Evolutionary conservation across 306 rosid genomes (phyloP).

Genomic region (Ziziphus jujuba): DNA sequence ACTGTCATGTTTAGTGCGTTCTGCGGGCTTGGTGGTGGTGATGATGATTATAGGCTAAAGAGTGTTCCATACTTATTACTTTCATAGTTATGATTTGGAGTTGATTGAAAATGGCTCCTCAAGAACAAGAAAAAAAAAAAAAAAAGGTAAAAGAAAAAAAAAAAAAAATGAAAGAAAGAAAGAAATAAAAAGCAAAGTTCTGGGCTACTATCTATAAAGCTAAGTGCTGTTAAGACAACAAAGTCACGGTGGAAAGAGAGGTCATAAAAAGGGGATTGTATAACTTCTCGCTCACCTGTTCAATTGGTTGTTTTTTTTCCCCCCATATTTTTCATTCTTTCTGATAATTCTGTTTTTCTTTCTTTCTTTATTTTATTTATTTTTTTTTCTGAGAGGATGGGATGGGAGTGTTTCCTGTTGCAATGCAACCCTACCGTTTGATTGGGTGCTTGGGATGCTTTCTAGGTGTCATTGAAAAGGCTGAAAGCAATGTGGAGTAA

Average conservation of each 20-base stretch:
- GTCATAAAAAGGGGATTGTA: constrained; percentile 30
- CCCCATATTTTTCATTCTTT: background rate
- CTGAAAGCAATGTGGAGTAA: constrained; percentile 30
- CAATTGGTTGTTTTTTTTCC: constrained; percentile 12
- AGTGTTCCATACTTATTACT: constrained; percentile 26
- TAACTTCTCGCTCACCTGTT: constrained; percentile 22
- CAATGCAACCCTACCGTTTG: constrained; percentile 47
- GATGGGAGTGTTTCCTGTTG: constrained; percentile 22
- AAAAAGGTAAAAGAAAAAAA: constrained; percentile 19
- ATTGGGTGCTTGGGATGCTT: constrained; percentile 49
- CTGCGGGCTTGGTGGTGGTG: constrained; percentile 15
- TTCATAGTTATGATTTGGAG: constrained; percentile 19
- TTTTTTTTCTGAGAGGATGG: background rate
- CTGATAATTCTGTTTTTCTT: constrained; percentile 7
- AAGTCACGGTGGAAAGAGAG: constrained; percentile 28
- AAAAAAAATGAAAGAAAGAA: background rate
- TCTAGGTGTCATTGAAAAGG: constrained; percentile 50
- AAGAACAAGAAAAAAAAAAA: constrained; percentile 8
- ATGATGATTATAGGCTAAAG: constrained; percentile 31
- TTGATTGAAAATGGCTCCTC: constrained; percentile 30
- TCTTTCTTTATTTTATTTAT: constrained; percentile 4
- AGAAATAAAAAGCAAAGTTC: constrained; percentile 4
- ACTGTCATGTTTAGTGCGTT: constrained; percentile 11
- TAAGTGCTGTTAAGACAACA: constrained; percentile 30
- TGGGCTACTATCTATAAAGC: constrained; percentile 23